Evolutionary conservation across 495 filamentous ascomycete genomes (phyloP).

Genomic region (Penicillium bovifimosum): DNA sequence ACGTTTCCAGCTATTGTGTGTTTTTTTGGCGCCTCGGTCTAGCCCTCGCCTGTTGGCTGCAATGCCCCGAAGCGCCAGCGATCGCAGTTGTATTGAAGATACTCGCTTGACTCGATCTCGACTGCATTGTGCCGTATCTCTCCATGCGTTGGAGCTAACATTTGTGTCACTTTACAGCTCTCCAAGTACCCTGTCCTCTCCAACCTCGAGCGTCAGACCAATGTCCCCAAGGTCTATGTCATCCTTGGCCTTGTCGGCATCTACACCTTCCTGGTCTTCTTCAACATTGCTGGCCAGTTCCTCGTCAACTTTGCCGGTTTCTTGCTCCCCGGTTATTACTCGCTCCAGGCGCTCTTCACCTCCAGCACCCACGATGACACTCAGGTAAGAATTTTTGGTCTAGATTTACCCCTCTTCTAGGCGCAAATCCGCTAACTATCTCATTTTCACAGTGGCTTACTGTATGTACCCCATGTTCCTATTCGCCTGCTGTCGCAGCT

Average conservation of each 20-base stretch:
- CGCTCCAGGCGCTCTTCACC: constrained; percentile 83
- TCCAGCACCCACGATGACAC: constrained; percentile 80
- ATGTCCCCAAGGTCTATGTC: constrained; percentile 92
- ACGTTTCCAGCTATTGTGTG: constrained; percentile 40
- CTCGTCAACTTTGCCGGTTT: constrained; percentile 97
- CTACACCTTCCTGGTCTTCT: constrained; percentile 98
- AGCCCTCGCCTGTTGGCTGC: constrained; percentile 16
- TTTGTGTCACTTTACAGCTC: constrained; percentile 55
- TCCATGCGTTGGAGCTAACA: constrained; percentile 18
- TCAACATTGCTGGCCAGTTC: constrained; percentile 97
- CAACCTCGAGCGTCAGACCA: constrained; percentile 95
- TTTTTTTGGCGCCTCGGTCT: constrained; percentile 21
- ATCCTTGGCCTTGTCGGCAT: constrained; percentile 76
- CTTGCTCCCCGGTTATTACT: constrained; percentile 92
- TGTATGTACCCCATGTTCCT: constrained; percentile 45
- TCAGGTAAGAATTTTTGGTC: constrained; percentile 53
- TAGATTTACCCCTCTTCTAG: constrained; percentile 9
- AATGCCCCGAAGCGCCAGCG: constrained; percentile 9
- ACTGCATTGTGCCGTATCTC: neutral
- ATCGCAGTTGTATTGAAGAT: neutral
- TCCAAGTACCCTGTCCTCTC: constrained; percentile 92
- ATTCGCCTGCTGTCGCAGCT: neutral
- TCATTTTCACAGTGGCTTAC: constrained; percentile 53
- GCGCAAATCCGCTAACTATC: constrained; percentile 10
- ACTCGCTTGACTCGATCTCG: neutral